A percentile compares a stretch with the other conserved stretches of the same genome.
Evolutionary conservation across 164 flowering plant genomes (phyloP).

Genomic region (Houttuynia cordata): DNA sequence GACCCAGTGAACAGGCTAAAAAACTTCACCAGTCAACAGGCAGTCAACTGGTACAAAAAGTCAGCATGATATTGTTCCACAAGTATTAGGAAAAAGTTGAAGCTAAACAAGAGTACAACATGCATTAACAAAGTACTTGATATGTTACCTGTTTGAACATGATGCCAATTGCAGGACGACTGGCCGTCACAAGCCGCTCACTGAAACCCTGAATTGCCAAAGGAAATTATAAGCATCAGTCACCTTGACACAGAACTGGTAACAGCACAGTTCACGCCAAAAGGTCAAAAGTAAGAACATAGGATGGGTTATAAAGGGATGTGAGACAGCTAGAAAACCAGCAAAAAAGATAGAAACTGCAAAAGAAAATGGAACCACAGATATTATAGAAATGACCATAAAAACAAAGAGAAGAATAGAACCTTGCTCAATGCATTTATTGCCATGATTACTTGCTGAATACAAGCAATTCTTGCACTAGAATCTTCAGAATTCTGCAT

Average conservation of each 20-base stretch:
- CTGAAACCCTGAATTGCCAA: conserved; percentile 69
- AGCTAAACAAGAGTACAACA: not conserved
- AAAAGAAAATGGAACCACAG: not conserved
- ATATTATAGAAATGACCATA: not conserved
- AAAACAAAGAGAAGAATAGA: not conserved
- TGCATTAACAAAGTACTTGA: not conserved
- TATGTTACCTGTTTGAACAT: conserved; percentile 80
- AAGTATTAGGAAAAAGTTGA: not conserved
- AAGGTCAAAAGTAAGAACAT: too few relatives aligned
- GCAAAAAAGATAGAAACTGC: not conserved
- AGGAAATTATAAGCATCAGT: not conserved
- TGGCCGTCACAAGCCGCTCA: conserved; percentile 80
- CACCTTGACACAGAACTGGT: too few relatives aligned
- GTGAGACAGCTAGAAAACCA: not conserved
- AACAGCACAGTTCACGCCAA: too few relatives aligned
- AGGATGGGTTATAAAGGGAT: not conserved
- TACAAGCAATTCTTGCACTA: conserved; percentile 37
- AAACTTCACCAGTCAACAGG: not conserved
- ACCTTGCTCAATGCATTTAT: conserved; percentile 99
- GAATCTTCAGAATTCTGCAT: conserved; percentile 37
- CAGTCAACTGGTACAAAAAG: not conserved
- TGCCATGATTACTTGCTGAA: conserved; percentile 79
- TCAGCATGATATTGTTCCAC: too few relatives aligned
- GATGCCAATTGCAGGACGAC: conserved; percentile 83
- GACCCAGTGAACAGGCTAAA: not conserved